Evolutionary conservation across 768 basidiomycete species (phyloP), one percentile per base, ranked within the genome.

Genomic region (Lentinula sp.): DNA sequence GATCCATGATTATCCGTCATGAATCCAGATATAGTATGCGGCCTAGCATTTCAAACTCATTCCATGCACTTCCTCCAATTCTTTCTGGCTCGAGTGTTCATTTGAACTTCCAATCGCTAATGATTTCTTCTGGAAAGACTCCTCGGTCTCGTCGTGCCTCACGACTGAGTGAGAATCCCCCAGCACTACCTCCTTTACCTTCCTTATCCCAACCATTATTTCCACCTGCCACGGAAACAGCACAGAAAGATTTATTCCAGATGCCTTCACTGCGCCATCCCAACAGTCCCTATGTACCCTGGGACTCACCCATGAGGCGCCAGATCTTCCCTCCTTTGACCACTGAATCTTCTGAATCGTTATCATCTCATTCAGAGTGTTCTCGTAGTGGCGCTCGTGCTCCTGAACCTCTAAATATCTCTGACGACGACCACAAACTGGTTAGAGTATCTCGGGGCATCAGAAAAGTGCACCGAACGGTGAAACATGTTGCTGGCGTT

Each of bases 221-320:
- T 76, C 79, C 56, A 50, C 58, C 59, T 37, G n/a, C 68, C 75
- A 15, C 33, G n/a, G 39, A 43, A 48, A 32, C 36, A 59, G 12
- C 51, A 66, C 75, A 59, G 52, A 71, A 53, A 45, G 57, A 57
- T 46, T 32, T 49, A 37, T 53, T 54, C 41, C 62, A 65, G 65
- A 70, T 76, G 37, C 74, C 78, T 6, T 70, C 76, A 28, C 72
- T 80, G 36, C 74, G 74, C 45, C 79, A 83, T 67, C 80, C 81
- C 6, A 82, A 82, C 56, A 81, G 79, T 66, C 82, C 82, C n/a
- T 83, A 83, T 57, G 77, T 81, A 5, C 82, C 82, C 8, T 83
- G 80, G 81, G 66, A 74, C 5, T 68, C 73, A 33, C 70, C 75
- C 28, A 69, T 67, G 73, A 83, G 68, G 71, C 84, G 60, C 60